Conservation (phyloP, 2,329 filamentous ascomycete species). For the Verticillium nonalfalfae region DNA sequence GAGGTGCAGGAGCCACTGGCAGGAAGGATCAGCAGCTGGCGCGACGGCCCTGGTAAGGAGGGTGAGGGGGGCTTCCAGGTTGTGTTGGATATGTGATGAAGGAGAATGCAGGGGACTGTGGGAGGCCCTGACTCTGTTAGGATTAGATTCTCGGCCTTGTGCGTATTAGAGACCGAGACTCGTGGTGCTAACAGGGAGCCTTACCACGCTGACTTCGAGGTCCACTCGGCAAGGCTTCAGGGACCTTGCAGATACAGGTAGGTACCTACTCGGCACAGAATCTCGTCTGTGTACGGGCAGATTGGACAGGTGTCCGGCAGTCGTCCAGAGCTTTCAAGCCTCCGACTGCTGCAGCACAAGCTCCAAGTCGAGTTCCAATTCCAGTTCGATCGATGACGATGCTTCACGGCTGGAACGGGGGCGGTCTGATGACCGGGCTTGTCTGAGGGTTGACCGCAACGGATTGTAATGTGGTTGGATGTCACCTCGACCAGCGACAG, state of each 20-base stretch:
- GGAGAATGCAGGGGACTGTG: neutral
- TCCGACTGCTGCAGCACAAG: neutral
- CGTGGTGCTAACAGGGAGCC: neutral
- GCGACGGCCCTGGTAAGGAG: neutral
- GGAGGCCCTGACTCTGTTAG: neutral
- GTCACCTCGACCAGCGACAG: neutral
- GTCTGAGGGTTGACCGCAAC: neutral
- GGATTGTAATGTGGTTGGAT: neutral
- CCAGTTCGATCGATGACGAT: neutral
- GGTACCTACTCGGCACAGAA: too few relatives aligned
- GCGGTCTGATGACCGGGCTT: neutral
- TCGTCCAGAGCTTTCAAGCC: too few relatives aligned
- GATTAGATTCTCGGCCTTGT: neutral
- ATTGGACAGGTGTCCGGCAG: too few relatives aligned
- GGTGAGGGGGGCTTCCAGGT: neutral
- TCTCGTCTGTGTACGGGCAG: too few relatives aligned
- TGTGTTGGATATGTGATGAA: neutral
- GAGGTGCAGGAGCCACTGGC: neutral
- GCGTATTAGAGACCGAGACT: neutral
- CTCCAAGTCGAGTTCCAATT: neutral
- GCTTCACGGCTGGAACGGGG: neutral
- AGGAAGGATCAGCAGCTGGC: neutral
- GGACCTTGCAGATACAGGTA: too few relatives aligned
- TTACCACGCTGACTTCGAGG: neutral
- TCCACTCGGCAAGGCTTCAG: neutral